Percentiles rank a stretch among this genome's conserved stretches.
Conservation (phyloP, 495 filamentous ascomycete genomes). For the Podospora appendiculata region DNA sequence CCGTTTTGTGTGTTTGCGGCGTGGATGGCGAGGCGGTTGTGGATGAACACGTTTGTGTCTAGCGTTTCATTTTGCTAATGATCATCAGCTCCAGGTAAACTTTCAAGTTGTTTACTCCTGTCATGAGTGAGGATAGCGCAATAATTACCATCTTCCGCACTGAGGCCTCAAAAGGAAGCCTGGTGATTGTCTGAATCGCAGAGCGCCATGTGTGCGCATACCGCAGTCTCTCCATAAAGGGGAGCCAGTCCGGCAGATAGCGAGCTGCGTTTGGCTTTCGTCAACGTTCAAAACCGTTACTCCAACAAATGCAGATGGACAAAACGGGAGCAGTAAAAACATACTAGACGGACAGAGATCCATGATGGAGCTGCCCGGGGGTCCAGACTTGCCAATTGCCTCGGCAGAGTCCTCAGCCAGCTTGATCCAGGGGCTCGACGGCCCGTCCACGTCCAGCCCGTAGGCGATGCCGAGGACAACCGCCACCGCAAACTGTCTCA, state of each 20-base stretch:
- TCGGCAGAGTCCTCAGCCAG: constrained; percentile 35
- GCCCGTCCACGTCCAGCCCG: constrained; percentile 32
- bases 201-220: constrained; percentile 28
- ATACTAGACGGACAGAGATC: constrained; percentile 34
- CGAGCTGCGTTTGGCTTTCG: constrained; percentile 14
- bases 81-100: too few species aligned
- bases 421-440: constrained; percentile 33
- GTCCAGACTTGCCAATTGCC: constrained; percentile 36
- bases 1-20: constrained; percentile 15
- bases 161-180: constrained; percentile 21
- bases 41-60: constrained; percentile 24
- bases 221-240: constrained; percentile 29
- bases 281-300: neutral
- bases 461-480: constrained; percentile 33
- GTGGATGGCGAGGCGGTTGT: constrained; percentile 20
- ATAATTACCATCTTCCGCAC: constrained; percentile 17
- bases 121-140: too few species aligned
- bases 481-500: constrained; percentile 21
- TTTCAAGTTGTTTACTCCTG: neutral
- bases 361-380: constrained; percentile 37
- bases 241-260: constrained; percentile 34
- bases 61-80: neutral
- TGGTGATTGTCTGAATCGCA: constrained; percentile 26
- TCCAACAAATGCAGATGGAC: neutral
- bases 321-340: neutral